Evolutionary conservation across 495 filamentous ascomycete species (phyloP).

Genomic region (Hyphodiscus hymeniophilus): DNA sequence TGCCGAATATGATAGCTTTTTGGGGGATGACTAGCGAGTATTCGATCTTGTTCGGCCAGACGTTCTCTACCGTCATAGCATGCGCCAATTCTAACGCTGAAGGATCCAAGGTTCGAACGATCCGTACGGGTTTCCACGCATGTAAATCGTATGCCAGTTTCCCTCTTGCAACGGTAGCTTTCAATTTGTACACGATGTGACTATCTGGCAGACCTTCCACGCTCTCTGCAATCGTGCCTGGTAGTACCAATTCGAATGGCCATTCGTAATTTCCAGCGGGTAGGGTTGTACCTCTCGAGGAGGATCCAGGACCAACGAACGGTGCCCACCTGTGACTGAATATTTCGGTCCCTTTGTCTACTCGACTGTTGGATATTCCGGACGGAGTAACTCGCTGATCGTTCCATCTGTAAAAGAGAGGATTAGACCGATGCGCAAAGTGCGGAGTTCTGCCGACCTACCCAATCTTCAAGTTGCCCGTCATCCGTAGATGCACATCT

Average conservation of each 20-base stretch:
- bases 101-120: constrained; percentile 78
- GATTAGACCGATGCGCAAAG: neutral
- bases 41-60: constrained; percentile 92
- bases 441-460: constrained; percentile 30
- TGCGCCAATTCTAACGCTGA: constrained; percentile 76
- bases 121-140: constrained; percentile 69
- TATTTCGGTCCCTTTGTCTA: constrained; percentile 35
- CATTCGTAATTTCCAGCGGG: constrained; percentile 82
- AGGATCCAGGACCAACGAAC: constrained; percentile 35
- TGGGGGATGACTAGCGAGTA: constrained; percentile 84
- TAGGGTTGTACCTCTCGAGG: constrained; percentile 48
- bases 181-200: constrained; percentile 79
- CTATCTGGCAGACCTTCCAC: constrained; percentile 77
- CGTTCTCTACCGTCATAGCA: constrained; percentile 87
- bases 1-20: constrained; percentile 88
- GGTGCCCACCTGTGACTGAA: constrained; percentile 38
- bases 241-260: constrained; percentile 72
- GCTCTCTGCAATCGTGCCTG: constrained; percentile 73
- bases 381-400: constrained; percentile 39
- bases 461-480: constrained; percentile 61
- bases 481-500: constrained; percentile 62
- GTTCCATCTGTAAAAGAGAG: constrained; percentile 31
- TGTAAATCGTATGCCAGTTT: constrained; percentile 74
- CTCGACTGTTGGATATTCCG: constrained; percentile 38
- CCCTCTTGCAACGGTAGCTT: constrained; percentile 74